phyloP scores from a whole-genome alignment of 1,284 basidiomycete genomes.

The Apiotrichum veenhuisii region DNA sequence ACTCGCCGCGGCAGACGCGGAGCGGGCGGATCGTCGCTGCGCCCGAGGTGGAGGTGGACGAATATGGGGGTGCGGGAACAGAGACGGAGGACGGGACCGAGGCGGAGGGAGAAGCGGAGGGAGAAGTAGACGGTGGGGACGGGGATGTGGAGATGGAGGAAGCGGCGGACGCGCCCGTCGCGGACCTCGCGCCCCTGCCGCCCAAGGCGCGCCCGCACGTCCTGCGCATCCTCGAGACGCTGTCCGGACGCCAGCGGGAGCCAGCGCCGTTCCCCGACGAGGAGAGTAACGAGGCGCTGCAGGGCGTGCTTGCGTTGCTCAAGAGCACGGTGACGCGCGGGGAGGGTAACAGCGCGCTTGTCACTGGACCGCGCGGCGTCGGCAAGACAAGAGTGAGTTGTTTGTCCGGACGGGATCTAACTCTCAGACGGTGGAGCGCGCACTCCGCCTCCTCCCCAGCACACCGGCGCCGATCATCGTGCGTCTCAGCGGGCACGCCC shows the following conservation, averaged over 20 bases:
- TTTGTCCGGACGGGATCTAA: neutral
- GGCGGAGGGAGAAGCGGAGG: neutral
- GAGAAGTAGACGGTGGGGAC: neutral
- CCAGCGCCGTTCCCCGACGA: conserved; percentile 35
- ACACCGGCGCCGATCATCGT: conserved; percentile 62
- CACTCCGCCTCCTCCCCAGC: conserved; percentile 34
- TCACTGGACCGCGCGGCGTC: conserved; percentile 75
- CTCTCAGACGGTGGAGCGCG: conserved; percentile 36
- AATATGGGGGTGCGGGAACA: conserved; percentile 20
- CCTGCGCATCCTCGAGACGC: conserved; percentile 26
- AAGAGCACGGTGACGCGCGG: conserved; percentile 68
- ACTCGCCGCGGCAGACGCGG: conserved; percentile 40
- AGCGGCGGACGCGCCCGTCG: neutral
- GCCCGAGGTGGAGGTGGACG: conserved; percentile 15
- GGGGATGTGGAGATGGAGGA: neutral
- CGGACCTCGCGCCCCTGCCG: conserved; percentile 14
- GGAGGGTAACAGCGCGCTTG: conserved; percentile 84
- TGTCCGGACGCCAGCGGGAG: conserved; percentile 24
- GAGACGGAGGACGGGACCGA: neutral
- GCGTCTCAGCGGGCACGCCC: conserved; percentile 77
- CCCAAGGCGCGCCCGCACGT: conserved; percentile 21
- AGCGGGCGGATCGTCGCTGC: conserved; percentile 40
- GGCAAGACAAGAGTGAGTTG: conserved; percentile 74
- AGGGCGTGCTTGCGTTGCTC: conserved; percentile 59
- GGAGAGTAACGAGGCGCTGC: conserved; percentile 42